These are phyloP conservation scores for Eutypella sp. DNA, from an alignment of 2,329 filamentous ascomycete species.

Conservation along the genomic window DNA sequence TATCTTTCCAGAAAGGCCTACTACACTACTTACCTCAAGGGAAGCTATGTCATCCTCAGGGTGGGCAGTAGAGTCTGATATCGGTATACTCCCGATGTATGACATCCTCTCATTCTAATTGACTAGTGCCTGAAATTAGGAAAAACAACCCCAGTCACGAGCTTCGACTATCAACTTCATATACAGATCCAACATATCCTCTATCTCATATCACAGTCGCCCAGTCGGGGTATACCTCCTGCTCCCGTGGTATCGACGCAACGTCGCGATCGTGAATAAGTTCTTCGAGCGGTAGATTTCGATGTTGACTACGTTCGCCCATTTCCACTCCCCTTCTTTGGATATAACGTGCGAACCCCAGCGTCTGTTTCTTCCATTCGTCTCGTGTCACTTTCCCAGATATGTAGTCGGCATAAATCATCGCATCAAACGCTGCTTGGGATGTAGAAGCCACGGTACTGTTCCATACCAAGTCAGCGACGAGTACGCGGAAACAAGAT, in stretches of 20 bases:
- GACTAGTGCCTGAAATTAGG: no score
- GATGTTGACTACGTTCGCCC: slow-evolving; percentile 30
- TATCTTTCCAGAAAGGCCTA: no score
- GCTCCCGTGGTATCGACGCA: slow-evolving; percentile 25
- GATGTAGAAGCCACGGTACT: slow-evolving; percentile 36
- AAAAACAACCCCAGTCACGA: no score
- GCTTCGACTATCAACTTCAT: no score
- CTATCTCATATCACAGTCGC: slow-evolving; percentile 24
- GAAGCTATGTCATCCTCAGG: no score
- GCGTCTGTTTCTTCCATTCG: slow-evolving; percentile 29
- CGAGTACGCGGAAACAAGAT: background rate
- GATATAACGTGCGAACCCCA: slow-evolving; percentile 30
- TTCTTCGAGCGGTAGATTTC: slow-evolving; percentile 25
- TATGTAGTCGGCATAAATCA: slow-evolving; percentile 30
- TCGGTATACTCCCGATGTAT: no score
- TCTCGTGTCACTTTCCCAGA: slow-evolving; percentile 24
- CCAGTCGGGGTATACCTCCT: slow-evolving; percentile 29
- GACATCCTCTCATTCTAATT: no score
- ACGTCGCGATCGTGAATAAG: slow-evolving; percentile 30
- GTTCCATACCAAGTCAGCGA: background rate
- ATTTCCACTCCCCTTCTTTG: slow-evolving; percentile 30
- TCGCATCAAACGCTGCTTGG: slow-evolving; percentile 33
- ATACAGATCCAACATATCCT: no score
- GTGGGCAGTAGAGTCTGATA: no score
- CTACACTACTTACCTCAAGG: no score